Conservation (phyloP, 352 stramenopile genomes). For the Pythium scleroteichum region DNA sequence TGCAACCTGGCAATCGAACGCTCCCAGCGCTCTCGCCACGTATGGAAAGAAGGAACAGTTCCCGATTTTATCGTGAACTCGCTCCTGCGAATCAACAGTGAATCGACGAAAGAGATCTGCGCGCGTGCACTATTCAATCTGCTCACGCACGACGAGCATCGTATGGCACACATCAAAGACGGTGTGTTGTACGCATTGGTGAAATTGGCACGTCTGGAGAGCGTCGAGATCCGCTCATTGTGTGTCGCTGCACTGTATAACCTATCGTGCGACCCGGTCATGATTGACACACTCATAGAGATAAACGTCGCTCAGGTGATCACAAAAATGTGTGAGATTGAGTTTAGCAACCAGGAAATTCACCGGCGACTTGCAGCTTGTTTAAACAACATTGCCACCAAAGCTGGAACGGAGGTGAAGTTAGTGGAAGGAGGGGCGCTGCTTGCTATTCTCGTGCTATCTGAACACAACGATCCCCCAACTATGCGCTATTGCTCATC, state of each 20-base stretch:
- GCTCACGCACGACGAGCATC: constrained; percentile 78
- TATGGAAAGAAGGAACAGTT: constrained; percentile 87
- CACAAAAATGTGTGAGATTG: constrained; percentile 84
- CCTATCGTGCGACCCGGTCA: constrained; percentile 66
- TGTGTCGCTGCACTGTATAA: constrained; percentile 86
- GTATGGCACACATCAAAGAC: constrained; percentile 82
- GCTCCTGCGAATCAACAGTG: constrained; percentile 86
- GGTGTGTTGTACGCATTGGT: constrained; percentile 87
- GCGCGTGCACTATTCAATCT: constrained; percentile 85
- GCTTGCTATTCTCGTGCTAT: constrained; percentile 64
- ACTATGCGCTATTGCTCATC: constrained; percentile 74
- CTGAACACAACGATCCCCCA: constrained; percentile 67
- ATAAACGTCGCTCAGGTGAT: constrained; percentile 85
- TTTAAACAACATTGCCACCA: constrained; percentile 72
- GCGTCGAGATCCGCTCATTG: constrained; percentile 75
- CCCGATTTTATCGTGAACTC: constrained; percentile 90
- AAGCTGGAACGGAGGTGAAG: constrained; percentile 50
- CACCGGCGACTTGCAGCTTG: constrained; percentile 70
- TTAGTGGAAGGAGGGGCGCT: constrained; percentile 72
- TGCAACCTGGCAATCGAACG: constrained; percentile 84
- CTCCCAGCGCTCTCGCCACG: constrained; percentile 55
- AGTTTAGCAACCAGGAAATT: constrained; percentile 83
- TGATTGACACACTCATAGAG: constrained; percentile 81
- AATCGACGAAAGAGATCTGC: constrained; percentile 89
- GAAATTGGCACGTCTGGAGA: constrained; percentile 83